Percentiles rank a stretch among this genome's conserved stretches.
These are phyloP conservation scores for Dendrobium officinale DNA, from an alignment of 106 monocot genomes.

Conservation along the genomic window DNA sequence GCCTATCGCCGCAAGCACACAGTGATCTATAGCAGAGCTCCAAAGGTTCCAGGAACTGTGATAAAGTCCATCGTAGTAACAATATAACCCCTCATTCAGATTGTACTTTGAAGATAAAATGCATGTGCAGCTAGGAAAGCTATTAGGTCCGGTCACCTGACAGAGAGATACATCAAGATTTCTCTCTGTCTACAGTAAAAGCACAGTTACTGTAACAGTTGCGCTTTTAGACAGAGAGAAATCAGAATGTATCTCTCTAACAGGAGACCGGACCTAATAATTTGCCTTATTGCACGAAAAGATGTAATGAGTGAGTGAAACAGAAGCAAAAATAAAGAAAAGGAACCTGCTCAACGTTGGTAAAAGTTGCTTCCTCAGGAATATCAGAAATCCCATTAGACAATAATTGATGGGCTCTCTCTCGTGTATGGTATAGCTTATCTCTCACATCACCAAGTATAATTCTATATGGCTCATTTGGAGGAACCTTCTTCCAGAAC, in stretches of 20 bases:
- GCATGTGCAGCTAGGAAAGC: too few relatives aligned
- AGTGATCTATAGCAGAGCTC: constrained; percentile 89
- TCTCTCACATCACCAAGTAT: constrained; percentile 77
- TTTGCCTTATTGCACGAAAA: too few relatives aligned
- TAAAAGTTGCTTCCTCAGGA: constrained; percentile 42
- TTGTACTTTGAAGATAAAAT: too few relatives aligned
- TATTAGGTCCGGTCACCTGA: too few relatives aligned
- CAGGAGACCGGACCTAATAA: too few relatives aligned
- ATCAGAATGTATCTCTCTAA: too few relatives aligned
- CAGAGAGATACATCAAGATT: too few relatives aligned
- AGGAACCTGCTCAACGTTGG: constrained; percentile 18
- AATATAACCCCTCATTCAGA: background rate
- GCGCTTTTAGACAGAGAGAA: too few relatives aligned
- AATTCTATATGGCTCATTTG: constrained; percentile 81
- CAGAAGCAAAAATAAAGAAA: background rate
- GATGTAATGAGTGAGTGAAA: too few relatives aligned
- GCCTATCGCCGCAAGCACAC: constrained; percentile 63
- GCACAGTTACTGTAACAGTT: too few relatives aligned
- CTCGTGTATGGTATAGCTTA: constrained; percentile 74
- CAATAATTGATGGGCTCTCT: constrained; percentile 60
- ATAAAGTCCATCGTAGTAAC: background rate
- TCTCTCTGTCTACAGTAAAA: too few relatives aligned
- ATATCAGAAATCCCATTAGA: constrained; percentile 70
- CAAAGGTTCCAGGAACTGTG: constrained; percentile 83
- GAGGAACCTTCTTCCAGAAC: constrained; percentile 87